Percentiles rank a stretch among this genome's conserved stretches.
Evolutionary conservation across 2,329 filamentous ascomycete genomes (phyloP).

Genomic region (Aspergillus costaricaensis): DNA sequence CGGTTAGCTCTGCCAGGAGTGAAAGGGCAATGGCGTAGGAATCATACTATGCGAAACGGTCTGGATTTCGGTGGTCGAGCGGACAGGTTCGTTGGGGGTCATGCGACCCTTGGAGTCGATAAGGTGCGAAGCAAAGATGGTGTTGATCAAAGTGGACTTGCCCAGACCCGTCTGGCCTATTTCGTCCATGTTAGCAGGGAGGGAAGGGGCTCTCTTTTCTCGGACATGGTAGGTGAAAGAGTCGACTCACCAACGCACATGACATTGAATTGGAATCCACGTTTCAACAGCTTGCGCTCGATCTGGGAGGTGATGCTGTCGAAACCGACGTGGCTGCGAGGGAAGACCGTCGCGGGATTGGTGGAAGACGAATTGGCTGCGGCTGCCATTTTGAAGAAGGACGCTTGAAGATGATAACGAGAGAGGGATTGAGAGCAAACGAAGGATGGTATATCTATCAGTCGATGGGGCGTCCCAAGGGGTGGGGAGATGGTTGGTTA

Average conservation of each 20-base stretch:
- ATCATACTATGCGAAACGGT: conserved; percentile 80
- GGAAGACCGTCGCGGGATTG: conserved; percentile 64
- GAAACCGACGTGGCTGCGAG: conserved; percentile 98
- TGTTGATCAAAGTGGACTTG: conserved; percentile 99
- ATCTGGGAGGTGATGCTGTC: conserved; percentile 99
- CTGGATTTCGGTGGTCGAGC: conserved; percentile 97
- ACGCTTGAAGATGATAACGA: conserved; percentile 14
- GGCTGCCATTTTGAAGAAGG: conserved; percentile 64
- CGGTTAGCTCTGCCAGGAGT: conserved; percentile 20
- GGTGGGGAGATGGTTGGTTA: conserved; percentile 3
- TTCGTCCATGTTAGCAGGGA: background rate
- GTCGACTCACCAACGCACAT: conserved; percentile 90
- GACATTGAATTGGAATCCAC: conserved; percentile 99
- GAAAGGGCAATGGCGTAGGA: background rate
- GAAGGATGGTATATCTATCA: conserved; percentile 7
- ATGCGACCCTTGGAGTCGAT: conserved; percentile 98
- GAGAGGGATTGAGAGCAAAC: conserved; percentile 10
- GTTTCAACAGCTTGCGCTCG: conserved; percentile 98
- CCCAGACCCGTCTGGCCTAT: conserved; percentile 95
- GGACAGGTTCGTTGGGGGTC: conserved; percentile 86
- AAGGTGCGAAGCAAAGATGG: conserved; percentile 98
- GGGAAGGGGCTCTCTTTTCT: background rate
- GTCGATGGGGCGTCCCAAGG: too few relatives aligned
- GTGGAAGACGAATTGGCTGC: conserved; percentile 58
- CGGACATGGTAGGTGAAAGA: background rate